These are phyloP conservation scores for Fusarium algeriense DNA, from an alignment of 2,329 filamentous ascomycete genomes.

Conservation along the genomic window DNA sequence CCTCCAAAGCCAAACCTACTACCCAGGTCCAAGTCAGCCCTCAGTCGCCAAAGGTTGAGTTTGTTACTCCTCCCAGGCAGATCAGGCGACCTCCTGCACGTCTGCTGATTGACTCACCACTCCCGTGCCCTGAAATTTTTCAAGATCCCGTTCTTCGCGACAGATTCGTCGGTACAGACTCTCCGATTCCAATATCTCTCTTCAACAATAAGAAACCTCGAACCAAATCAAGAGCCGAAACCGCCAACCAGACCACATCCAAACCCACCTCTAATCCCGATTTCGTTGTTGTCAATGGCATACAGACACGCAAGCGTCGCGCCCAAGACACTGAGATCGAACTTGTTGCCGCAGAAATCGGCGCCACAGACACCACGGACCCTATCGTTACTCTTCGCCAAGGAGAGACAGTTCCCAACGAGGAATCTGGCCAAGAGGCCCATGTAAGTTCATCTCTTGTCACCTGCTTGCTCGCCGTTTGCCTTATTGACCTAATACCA, in stretches of 20 bases:
- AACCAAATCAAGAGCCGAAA: background rate
- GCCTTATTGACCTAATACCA: slow-evolving; percentile 2
- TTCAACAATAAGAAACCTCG: slow-evolving; percentile 1
- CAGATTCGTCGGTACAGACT: slow-evolving; percentile 21
- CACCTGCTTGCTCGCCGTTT: background rate
- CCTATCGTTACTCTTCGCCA: slow-evolving; percentile 37
- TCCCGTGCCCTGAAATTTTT: slow-evolving; percentile 22
- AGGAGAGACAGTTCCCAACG: slow-evolving; percentile 21
- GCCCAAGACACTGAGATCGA: slow-evolving; percentile 50
- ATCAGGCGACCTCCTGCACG: slow-evolving; percentile 24
- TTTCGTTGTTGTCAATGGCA: slow-evolving; percentile 46
- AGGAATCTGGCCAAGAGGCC: slow-evolving; percentile 23
- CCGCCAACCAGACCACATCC: background rate
- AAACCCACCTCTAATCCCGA: slow-evolving; percentile 9
- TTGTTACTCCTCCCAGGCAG: slow-evolving; percentile 26
- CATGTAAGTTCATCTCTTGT: slow-evolving; percentile 19
- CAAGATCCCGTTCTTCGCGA: slow-evolving; percentile 14
- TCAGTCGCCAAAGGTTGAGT: slow-evolving; percentile 2
- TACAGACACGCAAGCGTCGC: slow-evolving; percentile 47
- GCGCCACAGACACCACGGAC: slow-evolving; percentile 22
- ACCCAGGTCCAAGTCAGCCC: background rate
- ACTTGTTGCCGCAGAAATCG: slow-evolving; percentile 45
- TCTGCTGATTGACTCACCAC: slow-evolving; percentile 31
- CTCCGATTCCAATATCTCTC: background rate
- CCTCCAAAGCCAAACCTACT: slow-evolving; percentile 1